Evolutionary conservation across 305 asterid species (phyloP).

Genomic region (Ajuga reptans): DNA sequence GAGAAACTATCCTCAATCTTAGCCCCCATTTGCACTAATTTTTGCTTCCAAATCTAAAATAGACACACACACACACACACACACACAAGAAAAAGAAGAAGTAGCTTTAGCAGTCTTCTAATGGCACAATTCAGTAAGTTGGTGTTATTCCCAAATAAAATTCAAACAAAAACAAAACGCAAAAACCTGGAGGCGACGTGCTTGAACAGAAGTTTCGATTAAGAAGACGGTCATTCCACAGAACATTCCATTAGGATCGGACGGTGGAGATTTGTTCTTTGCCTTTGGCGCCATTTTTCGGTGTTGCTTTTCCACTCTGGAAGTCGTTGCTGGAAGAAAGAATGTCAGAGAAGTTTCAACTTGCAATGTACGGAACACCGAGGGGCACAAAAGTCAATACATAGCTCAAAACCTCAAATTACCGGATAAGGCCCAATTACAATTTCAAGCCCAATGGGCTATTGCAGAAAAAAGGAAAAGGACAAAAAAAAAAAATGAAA

Average conservation of each 20-base stretch:
- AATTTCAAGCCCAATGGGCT: slow-evolving; percentile 11
- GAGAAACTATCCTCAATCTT: slow-evolving; percentile 42
- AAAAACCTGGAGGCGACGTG: slow-evolving; percentile 69
- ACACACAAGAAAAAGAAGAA: neutral
- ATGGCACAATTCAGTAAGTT: neutral
- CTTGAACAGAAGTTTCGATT: slow-evolving; percentile 46
- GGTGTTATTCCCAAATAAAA: neutral
- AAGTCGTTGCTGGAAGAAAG: slow-evolving; percentile 15
- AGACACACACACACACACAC: neutral
- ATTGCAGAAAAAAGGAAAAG: neutral
- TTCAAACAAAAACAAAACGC: neutral
- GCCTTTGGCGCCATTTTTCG: slow-evolving; percentile 72
- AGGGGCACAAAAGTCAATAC: neutral
- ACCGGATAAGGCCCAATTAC: neutral
- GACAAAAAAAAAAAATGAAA: too few species aligned
- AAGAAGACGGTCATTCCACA: slow-evolving; percentile 54
- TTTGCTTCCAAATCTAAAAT: slow-evolving; percentile 78
- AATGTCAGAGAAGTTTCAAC: neutral
- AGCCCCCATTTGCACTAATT: slow-evolving; percentile 80
- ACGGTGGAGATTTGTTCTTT: slow-evolving; percentile 46
- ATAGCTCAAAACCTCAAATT: neutral
- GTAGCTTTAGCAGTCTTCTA: neutral
- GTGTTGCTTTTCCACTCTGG: neutral
- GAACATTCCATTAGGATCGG: slow-evolving; percentile 77
- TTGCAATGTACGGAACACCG: neutral